Base-by-base conservation (phyloP, 768 basidiomycete genomes). In the Leccinum variicolor region DNA sequence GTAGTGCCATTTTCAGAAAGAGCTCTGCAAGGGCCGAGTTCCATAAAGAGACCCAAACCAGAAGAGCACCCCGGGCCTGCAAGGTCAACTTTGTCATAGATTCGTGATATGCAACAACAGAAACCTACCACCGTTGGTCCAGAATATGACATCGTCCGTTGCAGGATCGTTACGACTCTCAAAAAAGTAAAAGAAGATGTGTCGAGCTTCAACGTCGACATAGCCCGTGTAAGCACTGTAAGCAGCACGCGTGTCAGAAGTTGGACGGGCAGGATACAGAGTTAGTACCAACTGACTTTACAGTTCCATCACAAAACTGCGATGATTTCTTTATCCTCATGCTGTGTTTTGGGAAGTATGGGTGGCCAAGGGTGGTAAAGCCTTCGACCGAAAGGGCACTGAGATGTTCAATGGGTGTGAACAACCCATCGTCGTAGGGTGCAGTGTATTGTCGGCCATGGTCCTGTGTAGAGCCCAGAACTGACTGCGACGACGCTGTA, bases 111-210 rank as follows among this genome's bases (percentile, higher is more conserved):
- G 6, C 47, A 13, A n/a, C 25, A 33, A 26, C 39, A 71, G 1
- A 74, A 74, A 61, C 80, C 73, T 50, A 53, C 87, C 87, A 61
- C 81, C 81, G 56, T 79, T 79, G n/a, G 77, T 79, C 79, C 78
- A 79, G 64, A 85, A 81, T 10, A 85, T 82, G 8, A 86, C 80
- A 61, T 85, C 68, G 77, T 84, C 83, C 62, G 74, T 77, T 15
- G 74, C 78, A 28, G 85, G 85, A 62, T 82, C 73, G 50, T 76
- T 76, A 59, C 89, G 74, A 60, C 83, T 85, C 71, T 89, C 86
- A 69, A 89, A 90, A 72, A 89, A 89, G 70, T 87, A 87, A 74
- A 89, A 89, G 70, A 85, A 86, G 41, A 86, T 54, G 60, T 86
- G 85, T 54, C 84, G 80, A 21, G 84, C 83, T 65, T 83, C 75